Conservation (phyloP, 208 protist genomes). For the Trypanosoma conorhini region DNA sequence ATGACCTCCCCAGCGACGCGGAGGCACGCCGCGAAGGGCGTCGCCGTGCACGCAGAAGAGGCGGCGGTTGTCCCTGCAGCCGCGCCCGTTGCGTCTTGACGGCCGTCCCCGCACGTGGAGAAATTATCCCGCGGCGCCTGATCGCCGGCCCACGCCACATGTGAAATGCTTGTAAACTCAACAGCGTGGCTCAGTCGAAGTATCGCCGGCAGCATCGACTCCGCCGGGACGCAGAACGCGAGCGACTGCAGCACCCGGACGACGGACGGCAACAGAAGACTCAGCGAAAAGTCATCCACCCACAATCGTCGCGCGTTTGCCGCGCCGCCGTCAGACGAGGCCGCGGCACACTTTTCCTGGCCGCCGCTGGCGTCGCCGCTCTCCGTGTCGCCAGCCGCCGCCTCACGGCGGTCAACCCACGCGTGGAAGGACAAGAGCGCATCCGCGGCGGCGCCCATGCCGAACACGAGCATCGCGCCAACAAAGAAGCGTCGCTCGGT, state of each 20-base stretch:
- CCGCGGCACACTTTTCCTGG: background rate
- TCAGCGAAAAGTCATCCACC: constrained; percentile 2
- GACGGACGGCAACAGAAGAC: constrained; percentile 3
- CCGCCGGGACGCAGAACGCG: constrained; percentile 13
- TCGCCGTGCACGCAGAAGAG: background rate
- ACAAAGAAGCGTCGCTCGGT: constrained; percentile 19
- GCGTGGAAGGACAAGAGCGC: constrained; percentile 15
- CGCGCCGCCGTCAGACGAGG: background rate
- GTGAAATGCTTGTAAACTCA: background rate
- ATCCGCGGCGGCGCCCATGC: constrained; percentile 5
- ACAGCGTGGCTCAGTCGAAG: constrained; percentile 12
- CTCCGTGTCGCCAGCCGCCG: constrained; percentile 1
- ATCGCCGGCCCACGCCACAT: background rate
- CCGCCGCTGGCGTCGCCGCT: background rate
- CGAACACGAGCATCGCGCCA: constrained; percentile 16
- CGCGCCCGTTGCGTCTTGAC: too few species aligned
- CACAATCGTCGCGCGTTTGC: background rate
- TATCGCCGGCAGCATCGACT: constrained; percentile 17
- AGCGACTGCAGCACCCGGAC: constrained; percentile 16
- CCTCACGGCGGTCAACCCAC: constrained; percentile 2
- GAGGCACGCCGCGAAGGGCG: constrained; percentile 1
- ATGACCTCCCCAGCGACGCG: constrained; percentile 2
- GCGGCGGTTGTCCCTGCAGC: too few species aligned
- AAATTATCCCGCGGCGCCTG: background rate
- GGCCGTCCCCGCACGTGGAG: too few species aligned